phyloP scores from a whole-genome alignment of 257 asterid species.

The Mentha longifolia region DNA sequence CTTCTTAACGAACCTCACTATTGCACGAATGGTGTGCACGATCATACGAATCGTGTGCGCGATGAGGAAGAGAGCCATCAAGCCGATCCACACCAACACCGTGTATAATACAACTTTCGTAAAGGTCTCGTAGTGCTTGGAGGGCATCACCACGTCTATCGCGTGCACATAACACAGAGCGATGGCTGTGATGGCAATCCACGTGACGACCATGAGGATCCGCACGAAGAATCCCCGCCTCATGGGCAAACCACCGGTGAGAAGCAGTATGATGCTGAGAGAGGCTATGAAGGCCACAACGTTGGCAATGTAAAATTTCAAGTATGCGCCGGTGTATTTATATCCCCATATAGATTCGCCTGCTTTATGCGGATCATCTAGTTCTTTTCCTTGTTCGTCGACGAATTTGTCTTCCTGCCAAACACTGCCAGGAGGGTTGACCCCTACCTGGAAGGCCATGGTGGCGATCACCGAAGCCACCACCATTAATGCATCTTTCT shows the following conservation, averaged over 20 bases:
- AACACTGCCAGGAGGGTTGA: no score
- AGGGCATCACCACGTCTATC: not conserved
- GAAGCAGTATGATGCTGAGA: conserved; percentile 10
- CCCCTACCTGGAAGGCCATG: no score
- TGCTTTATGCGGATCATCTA: no score
- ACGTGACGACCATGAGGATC: not conserved
- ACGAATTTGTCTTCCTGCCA: no score
- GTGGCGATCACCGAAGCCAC: no score
- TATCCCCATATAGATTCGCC: no score
- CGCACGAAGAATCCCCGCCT: conserved; percentile 39
- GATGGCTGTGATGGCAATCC: not conserved
- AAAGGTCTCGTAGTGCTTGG: no score
- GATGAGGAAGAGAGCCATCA: not conserved
- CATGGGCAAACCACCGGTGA: conserved; percentile 22
- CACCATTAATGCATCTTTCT: no score
- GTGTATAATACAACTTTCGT: no score
- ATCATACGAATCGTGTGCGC: conserved; percentile 26
- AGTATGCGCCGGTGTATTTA: not conserved
- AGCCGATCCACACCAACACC: not conserved
- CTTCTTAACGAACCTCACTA: conserved; percentile 23
- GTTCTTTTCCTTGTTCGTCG: no score
- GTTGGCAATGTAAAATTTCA: not conserved
- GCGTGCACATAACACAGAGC: not conserved
- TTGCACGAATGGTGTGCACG: no score
- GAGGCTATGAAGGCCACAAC: conserved; percentile 30